Base-by-base conservation (phyloP, 805 yeast species). In the Lipomyces kockii region DNA sequence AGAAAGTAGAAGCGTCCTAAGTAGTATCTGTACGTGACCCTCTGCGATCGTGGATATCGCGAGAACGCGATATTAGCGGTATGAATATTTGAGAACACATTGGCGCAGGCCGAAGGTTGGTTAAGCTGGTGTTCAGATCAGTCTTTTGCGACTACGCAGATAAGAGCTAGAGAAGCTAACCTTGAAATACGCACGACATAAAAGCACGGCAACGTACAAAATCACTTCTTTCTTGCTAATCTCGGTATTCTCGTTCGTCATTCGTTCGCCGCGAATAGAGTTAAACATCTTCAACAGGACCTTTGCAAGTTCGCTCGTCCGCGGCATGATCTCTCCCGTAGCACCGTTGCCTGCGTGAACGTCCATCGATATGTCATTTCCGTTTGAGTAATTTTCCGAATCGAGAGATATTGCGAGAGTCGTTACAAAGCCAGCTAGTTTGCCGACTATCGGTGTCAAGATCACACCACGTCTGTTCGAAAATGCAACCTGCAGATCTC, bases 211-310 rank as follows among this genome's bases (percentile, higher is more conserved):
- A 14, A 87, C 78, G 71, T 80, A 85, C 29, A 88, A 74, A 57
- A 88, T 78, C 37, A 87, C 83, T 29, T 80, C 75, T 68, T 83
- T 86, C 71, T 86, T 86, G 43, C 37, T 55, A 34, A 56, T 52
- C 54, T 35, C 49, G n/a, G 60, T 66, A 22, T 29, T 49, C 22
- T 60, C 64, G 25, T 58, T 49, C 64, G 75, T 79, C n/a, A 74
- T 71, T 68, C 79, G 74, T 71, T 83, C 77, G 70, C 87, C 83
- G 52, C 91, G 80, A 51, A 86, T 85, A 61, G 87, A 82, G 73
- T 89, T 88, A 79, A 88, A 88, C 35, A 87, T 77, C 72, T 83
- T 85, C 60, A 89, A 79, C 20, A 88, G 78, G 1, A 86, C 77
- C 3, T 87, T 80, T 0, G 91, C 86, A 29, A 85, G 73, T 75